Percentiles rank a stretch among this genome's conserved stretches.
These are phyloP conservation scores for Nigrospora oryzae DNA, from an alignment of 2,329 filamentous ascomycete genomes.

Conservation along the genomic window DNA sequence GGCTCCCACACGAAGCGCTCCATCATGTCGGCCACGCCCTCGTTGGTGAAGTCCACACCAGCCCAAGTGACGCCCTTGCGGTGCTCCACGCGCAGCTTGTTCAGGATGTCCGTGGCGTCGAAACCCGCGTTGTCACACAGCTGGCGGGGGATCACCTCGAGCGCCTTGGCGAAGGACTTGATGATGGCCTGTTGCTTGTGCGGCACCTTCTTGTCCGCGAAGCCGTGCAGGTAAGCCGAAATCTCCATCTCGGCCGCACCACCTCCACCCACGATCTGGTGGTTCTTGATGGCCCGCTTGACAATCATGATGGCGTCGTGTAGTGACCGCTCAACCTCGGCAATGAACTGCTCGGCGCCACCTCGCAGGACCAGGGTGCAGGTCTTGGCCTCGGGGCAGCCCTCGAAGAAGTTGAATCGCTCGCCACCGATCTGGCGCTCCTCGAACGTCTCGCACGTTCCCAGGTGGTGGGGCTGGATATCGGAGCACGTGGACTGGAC, in stretches of 20 bases:
- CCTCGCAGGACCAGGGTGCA: slow-evolving; percentile 93
- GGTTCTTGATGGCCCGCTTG: slow-evolving; percentile 94
- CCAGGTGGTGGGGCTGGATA: slow-evolving; percentile 81
- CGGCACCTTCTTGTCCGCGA: slow-evolving; percentile 83
- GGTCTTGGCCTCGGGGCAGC: slow-evolving; percentile 90
- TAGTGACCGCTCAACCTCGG: slow-evolving; percentile 92
- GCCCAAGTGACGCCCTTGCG: slow-evolving; percentile 89
- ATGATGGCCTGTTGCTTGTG: slow-evolving; percentile 97
- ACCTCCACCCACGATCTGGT: slow-evolving; percentile 87
- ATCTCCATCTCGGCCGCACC: slow-evolving; percentile 96
- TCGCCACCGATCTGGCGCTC: slow-evolving; percentile 96
- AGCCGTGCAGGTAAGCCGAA: slow-evolving; percentile 85
- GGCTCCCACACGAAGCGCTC: slow-evolving; percentile 97
- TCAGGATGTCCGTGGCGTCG: slow-evolving; percentile 95
- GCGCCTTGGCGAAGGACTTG: slow-evolving; percentile 94
- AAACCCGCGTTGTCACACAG: slow-evolving; percentile 98
- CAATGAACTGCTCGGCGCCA: slow-evolving; percentile 97
- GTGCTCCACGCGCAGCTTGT: slow-evolving; percentile 92
- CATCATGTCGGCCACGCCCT: slow-evolving; percentile 92
- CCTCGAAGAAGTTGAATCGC: slow-evolving; percentile 97
- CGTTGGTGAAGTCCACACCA: slow-evolving; percentile 88
- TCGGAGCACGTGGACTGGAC: slow-evolving; percentile 95
- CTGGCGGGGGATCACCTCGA: slow-evolving; percentile 94
- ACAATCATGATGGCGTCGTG: slow-evolving; percentile 99
- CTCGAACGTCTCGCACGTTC: slow-evolving; percentile 83